These are phyloP conservation scores for Calonectria fujianensis DNA, from an alignment of 2,329 filamentous ascomycete species.

Conservation along the genomic window DNA sequence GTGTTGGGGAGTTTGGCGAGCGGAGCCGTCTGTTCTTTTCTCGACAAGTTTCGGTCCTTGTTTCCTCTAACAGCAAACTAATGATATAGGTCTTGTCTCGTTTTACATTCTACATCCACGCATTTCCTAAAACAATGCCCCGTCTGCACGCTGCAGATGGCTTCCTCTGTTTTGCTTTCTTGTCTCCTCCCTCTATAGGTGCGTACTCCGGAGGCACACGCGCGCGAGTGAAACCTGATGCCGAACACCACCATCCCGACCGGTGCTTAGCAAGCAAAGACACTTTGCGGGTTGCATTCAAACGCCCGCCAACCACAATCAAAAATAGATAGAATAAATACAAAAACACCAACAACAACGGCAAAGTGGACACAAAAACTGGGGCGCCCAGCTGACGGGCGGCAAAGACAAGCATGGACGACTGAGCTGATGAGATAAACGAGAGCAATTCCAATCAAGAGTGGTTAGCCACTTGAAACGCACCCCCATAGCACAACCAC, in stretches of 20 bases:
- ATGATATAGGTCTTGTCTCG: conserved; percentile 34
- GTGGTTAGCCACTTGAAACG: conserved; percentile 34
- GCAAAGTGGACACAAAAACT: conserved; percentile 32
- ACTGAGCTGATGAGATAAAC: conserved; percentile 17
- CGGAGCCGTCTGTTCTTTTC: conserved; percentile 14
- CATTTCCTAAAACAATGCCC: conserved; percentile 8
- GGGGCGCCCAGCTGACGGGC: conserved; percentile 16
- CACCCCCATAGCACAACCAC: conserved; percentile 26
- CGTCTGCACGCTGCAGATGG: conserved; percentile 2
- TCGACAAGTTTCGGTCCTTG: conserved; percentile 30
- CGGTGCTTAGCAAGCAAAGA: conserved; percentile 15
- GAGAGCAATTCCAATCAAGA: conserved; percentile 23
- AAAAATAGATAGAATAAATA: conserved; percentile 24
- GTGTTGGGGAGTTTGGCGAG: conserved; percentile 15
- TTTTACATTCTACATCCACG: conserved; percentile 9
- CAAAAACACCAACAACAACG: not conserved
- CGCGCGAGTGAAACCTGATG: conserved; percentile 32
- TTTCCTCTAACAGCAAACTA: conserved; percentile 32
- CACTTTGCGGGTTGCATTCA: conserved; percentile 24
- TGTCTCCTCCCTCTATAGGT: conserved; percentile 36
- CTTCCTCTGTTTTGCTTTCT: conserved; percentile 17
- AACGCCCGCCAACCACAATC: conserved; percentile 7
- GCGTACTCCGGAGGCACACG: conserved; percentile 9
- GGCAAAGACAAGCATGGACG: conserved; percentile 24
- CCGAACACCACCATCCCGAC: conserved; percentile 11